Conservation (phyloP, 148 eudicot genomes). For the Persicaria maculosa region DNA sequence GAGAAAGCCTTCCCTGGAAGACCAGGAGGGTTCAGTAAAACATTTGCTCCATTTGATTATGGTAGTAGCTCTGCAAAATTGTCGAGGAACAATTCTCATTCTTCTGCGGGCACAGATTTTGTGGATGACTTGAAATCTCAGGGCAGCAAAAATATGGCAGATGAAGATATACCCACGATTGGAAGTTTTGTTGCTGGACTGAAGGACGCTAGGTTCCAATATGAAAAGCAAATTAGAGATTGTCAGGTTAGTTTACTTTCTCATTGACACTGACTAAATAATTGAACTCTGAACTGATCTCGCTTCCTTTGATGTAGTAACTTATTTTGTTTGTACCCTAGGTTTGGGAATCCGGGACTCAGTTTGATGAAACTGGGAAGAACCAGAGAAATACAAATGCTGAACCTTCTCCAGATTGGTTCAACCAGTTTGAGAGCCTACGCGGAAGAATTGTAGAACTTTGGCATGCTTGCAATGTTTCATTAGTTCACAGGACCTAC, state of each 20-base stretch:
- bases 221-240: conserved; percentile 45
- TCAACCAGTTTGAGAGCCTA: conserved; percentile 47
- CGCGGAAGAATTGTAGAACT: conserved; percentile 64
- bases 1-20: conserved; percentile 58
- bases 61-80: conserved; percentile 37
- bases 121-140: conserved; percentile 41
- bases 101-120: conserved; percentile 51
- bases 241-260: conserved; percentile 41
- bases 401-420: conserved; percentile 43
- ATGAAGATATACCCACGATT: conserved; percentile 76
- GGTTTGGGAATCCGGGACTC: conserved; percentile 31
- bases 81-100: conserved; percentile 58
- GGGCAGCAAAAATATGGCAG: conserved; percentile 26
- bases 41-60: conserved; percentile 40
- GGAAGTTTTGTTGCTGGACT: conserved; percentile 75
- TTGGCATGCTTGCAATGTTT: conserved; percentile 76
- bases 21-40: conserved; percentile 46
- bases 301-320: not conserved
- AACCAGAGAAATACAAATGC: conserved; percentile 35
- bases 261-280: not conserved
- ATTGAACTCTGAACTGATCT: not conserved
- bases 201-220: conserved; percentile 75
- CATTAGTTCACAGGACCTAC: conserved; percentile 88
- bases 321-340: conserved; percentile 11
- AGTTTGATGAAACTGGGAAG: conserved; percentile 30